phyloP scores from a whole-genome alignment of 2,329 filamentous ascomycete genomes.

The Fusarium sulawesiense region DNA sequence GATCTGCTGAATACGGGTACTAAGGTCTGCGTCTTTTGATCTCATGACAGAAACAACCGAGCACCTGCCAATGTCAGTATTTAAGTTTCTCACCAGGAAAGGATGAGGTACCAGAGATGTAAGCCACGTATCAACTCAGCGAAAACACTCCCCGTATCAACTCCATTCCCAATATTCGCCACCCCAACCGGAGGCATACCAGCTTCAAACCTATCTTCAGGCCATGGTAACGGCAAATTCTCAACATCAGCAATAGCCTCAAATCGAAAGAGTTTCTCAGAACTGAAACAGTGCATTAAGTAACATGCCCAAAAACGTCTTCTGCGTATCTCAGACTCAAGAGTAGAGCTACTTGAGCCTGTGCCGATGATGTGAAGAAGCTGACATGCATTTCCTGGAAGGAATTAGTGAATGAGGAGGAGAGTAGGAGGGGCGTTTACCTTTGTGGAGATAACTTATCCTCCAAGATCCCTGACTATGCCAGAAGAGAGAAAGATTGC shows the following conservation, averaged over 20 bases:
- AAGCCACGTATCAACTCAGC: not conserved
- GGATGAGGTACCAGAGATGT: not conserved
- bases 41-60: not conserved
- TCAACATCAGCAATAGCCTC: not conserved
- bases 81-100: fast-evolving
- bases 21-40: not conserved
- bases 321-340: not conserved
- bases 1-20: not conserved
- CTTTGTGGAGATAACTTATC: conserved; percentile 38
- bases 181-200: fast-evolving
- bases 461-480: conserved; percentile 40
- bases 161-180: not conserved
- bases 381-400: conserved; percentile 29
- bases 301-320: not conserved
- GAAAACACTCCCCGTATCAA: not conserved
- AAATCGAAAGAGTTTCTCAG: not conserved
- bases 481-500: conserved; percentile 37
- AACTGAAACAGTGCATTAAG: conserved; percentile 3
- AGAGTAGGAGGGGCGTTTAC: not conserved
- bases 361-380: conserved; percentile 28
- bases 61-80: fast-evolving
- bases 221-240: not conserved
- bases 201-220: not conserved
- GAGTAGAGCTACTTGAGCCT: fast-evolving
- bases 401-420: too few species aligned